Base-by-base conservation (phyloP, 1,284 basidiomycete species). In the Ustilago cynodontis region DNA sequence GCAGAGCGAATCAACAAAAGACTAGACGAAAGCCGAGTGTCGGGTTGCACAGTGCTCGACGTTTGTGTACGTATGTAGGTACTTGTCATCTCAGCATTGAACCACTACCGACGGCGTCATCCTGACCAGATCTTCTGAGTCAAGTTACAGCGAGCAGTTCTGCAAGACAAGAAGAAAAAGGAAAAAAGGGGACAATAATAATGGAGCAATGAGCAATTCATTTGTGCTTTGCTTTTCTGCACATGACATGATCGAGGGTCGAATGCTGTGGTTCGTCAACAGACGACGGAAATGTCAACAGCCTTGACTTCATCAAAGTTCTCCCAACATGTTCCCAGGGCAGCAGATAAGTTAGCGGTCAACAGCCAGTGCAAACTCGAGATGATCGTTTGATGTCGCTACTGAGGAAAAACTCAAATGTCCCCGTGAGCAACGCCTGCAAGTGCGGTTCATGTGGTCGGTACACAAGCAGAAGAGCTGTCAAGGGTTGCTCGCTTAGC, bases 171-270 rank as follows among this genome's bases (percentile, higher is more conserved):
- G 14, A n/a, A 43, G 20, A 14, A 20, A 4, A 10, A 20, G 11
- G 8, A 4, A 10, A 20, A 20, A n/a, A 20, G 41, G 41, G 41
- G n/a, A 20, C 41, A 43, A 43, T 43, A 11, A 20, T n/a, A 43
- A 43, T 43, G 20, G 41, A 43, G 18, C 18, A 22, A 43, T n/a
- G n/a, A 43, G n/a, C 41, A 43, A 20, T 43, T 43, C 41, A 43
- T 43, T 43, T 20, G 41, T 22, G n/a, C 7, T 43, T 43, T n/a
- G n/a, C 18, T 16, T 43, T 43, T 10, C 6, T 20, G n/a, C 41
- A 43, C 41, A 43, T 43, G 20, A 20, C 41, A 43, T 43, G 20
- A 43, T 43, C 41, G 41, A 43, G 20, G 41, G n/a, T 43, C 41
- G 41, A 8, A 22, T 20, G 41, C 18, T 22, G 18, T 20, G 18